Base-by-base conservation (phyloP, 805 yeast species). In the Ogataea henricii region DNA sequence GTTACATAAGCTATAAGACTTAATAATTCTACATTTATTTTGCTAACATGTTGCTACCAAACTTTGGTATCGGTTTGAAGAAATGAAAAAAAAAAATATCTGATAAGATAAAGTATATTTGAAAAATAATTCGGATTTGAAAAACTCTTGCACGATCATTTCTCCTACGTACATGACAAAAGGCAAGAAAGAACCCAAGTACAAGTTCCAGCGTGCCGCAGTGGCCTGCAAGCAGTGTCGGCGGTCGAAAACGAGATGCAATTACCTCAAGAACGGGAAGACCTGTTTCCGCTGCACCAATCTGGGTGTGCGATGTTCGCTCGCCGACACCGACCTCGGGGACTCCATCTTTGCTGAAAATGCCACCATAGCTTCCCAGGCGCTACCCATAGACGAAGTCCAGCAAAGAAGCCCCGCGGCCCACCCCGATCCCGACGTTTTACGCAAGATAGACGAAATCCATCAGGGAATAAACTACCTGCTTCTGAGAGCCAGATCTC, bases 211-310 rank as follows among this genome's bases (percentile, higher is more conserved):
- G 5, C 45, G 53, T 8, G 53, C 49, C 5, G 55, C 59, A 1
- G 25, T 42, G 13, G 51, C 55, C 6, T 62, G 66, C 42, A 47
- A 45, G 18, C 58, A 55, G 33, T 62, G 66, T 42, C 46, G 65
- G 16, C 54, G 54, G 32, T 53, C 64, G 3, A 62, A 62, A 43
- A 56, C 63, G 1, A 49, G 63, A n/a, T 62, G 66, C 46, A 56
- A 56, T 32, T 54, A 58, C 42, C 44, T 57, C 9, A 45, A 48
- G 18, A 43, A 51, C 37, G 61, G 63, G 18, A 33, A 49, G n/a
- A 51, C 48, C 10, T 62, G 66, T 44, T 56, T 60, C 38, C 54
- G 66, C n/a, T 62, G 66, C 49, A 55, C 55, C 17, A 60, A 57
- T 30, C 43, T 59, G 27, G 56, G 57, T 3, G 26, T 54, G 7